Evolutionary conservation across 208 protist species (phyloP).

Genomic region (Leptomonas pyrrhocoris): DNA sequence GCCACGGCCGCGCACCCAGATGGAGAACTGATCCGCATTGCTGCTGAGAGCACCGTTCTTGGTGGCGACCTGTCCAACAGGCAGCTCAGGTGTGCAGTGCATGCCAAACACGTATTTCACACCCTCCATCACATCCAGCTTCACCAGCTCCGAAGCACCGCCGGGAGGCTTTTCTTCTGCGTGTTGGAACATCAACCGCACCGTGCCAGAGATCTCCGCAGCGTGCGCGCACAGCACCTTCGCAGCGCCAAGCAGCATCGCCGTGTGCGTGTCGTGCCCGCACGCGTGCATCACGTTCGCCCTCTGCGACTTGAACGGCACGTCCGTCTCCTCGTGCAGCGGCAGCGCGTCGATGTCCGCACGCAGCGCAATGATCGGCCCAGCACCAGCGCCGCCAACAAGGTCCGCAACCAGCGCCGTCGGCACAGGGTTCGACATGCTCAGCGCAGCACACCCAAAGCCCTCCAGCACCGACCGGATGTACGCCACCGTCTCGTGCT

Average conservation of each 20-base stretch:
- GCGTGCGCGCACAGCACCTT: slow-evolving; percentile 61
- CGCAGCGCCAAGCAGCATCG: slow-evolving; percentile 64
- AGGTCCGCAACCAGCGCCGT: slow-evolving; percentile 62
- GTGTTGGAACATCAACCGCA: slow-evolving; percentile 77
- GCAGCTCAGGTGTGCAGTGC: slow-evolving; percentile 31
- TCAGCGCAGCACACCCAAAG: slow-evolving; percentile 42
- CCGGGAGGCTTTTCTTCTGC: slow-evolving; percentile 61
- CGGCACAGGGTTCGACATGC: slow-evolving; percentile 42
- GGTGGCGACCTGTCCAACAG: slow-evolving; percentile 25
- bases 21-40: slow-evolving; percentile 37
- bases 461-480: slow-evolving; percentile 35
- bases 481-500: slow-evolving; percentile 55
- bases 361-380: slow-evolving; percentile 60
- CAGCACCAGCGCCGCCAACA: slow-evolving; percentile 51
- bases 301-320: slow-evolving; percentile 54
- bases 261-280: slow-evolving; percentile 68
- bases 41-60: slow-evolving; percentile 32
- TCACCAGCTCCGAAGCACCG: slow-evolving; percentile 55
- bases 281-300: slow-evolving; percentile 72
- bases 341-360: slow-evolving; percentile 73
- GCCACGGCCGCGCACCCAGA: slow-evolving; percentile 50
- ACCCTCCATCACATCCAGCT: slow-evolving; percentile 49
- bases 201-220: slow-evolving; percentile 55
- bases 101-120: slow-evolving; percentile 61
- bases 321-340: slow-evolving; percentile 62